A percentile compares a stretch with the other conserved stretches of the same genome.
Conservation (phyloP, 331 rosid species). For the Malus hybrid region DNA sequence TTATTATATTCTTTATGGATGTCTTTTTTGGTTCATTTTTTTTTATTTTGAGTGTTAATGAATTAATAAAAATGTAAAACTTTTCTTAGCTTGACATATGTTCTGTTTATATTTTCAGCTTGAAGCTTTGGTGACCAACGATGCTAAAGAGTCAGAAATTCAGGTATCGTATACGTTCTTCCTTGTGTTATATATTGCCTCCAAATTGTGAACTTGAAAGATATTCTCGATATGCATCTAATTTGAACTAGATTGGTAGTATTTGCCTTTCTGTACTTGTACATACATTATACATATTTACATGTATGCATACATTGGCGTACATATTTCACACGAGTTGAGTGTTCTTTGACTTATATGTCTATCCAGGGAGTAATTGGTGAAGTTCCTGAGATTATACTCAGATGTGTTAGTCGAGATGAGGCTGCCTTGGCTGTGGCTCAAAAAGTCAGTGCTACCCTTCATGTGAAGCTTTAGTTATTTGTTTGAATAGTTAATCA, state of each 20-base stretch:
- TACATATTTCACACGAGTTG: too few species aligned
- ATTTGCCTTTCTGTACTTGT: background rate
- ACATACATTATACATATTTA: background rate
- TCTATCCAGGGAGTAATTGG: too few species aligned
- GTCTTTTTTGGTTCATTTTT: background rate
- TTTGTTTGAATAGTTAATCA: background rate
- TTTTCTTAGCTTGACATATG: background rate
- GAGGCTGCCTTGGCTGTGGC: conserved; percentile 99
- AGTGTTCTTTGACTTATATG: background rate
- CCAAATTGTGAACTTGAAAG: background rate
- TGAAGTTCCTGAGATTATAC: conserved; percentile 15
- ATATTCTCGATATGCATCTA: background rate
- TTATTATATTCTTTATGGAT: background rate
- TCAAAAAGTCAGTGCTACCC: conserved; percentile 55
- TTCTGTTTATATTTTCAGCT: conserved; percentile 38
- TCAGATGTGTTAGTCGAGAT: conserved; percentile 85
- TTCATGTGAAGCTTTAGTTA: background rate
- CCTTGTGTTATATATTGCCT: background rate
- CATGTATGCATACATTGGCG: too few species aligned
- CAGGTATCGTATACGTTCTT: conserved; percentile 42
- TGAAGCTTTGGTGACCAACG: conserved; percentile 61
- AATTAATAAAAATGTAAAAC: background rate
- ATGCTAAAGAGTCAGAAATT: conserved; percentile 65
- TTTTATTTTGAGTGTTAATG: background rate
- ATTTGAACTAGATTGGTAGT: background rate